Conservation (phyloP, 2,329 filamentous ascomycete species). For the Aspergillus melleus region DNA sequence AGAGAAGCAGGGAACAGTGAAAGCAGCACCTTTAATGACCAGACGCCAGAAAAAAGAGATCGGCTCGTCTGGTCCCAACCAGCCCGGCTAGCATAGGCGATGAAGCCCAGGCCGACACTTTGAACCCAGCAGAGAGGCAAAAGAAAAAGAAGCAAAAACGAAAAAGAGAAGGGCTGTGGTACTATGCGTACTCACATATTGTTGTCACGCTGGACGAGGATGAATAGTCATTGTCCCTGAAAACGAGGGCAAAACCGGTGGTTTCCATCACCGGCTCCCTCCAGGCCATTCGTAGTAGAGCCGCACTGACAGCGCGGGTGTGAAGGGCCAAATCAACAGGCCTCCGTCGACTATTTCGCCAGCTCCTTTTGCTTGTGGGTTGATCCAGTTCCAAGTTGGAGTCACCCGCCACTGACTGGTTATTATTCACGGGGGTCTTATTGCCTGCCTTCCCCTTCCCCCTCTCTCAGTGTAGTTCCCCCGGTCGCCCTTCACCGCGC, state of each 20-base stretch:
- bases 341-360: neutral
- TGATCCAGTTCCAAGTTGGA: neutral
- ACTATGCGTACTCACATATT: neutral
- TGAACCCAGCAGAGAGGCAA: neutral
- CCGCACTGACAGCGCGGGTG: neutral
- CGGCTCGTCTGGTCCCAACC: neutral
- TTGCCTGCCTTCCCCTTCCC: neutral
- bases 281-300: neutral
- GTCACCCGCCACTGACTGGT: neutral
- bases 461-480: slow-evolving; percentile 11
- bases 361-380: neutral
- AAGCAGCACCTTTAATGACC: neutral
- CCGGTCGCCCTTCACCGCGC: neutral
- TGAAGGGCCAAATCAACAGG: neutral
- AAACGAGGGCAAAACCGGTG: neutral
- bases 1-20: neutral
- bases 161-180: neutral
- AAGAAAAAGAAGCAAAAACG: neutral
- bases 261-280: neutral
- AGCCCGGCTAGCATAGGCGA: neutral
- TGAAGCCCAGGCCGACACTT: neutral
- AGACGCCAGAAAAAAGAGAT: neutral
- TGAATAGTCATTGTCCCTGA: neutral
- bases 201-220: neutral
- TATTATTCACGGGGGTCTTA: neutral